Percentiles rank a stretch among this genome's conserved stretches.
Conservation (phyloP, 768 basidiomycete genomes). For the Obba rivulosa region DNA sequence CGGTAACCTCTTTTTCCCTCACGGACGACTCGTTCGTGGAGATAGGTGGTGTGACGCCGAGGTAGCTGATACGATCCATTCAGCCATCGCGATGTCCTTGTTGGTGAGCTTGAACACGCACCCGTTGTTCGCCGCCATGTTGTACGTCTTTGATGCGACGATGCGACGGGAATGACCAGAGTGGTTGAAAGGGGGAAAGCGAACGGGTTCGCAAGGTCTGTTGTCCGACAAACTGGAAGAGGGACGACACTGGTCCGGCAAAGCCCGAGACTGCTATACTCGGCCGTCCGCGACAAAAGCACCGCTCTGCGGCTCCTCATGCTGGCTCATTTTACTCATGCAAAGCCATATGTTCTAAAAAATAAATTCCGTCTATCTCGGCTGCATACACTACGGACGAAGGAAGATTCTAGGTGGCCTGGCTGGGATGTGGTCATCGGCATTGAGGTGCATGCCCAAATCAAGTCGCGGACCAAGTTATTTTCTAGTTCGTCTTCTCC, state of each 20-base stretch:
- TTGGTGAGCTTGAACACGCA: background rate
- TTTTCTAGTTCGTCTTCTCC: conserved; percentile 59
- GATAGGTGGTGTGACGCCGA: conserved; percentile 85
- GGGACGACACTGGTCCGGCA: conserved; percentile 2
- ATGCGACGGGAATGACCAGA: background rate
- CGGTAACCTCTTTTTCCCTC: conserved; percentile 78
- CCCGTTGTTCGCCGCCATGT: conserved; percentile 15
- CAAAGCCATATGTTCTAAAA: conserved; percentile 7
- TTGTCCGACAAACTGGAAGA: conserved; percentile 4
- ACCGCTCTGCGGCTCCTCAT: background rate
- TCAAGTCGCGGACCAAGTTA: conserved; percentile 82
- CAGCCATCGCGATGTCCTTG: background rate
- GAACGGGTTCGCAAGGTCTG: background rate
- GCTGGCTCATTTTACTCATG: conserved; percentile 12
- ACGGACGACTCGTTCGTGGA: conserved; percentile 68
- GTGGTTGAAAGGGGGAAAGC: background rate
- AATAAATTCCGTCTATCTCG: background rate
- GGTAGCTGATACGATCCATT: conserved; percentile 40
- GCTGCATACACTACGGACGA: conserved; percentile 5
- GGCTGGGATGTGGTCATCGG: conserved; percentile 91
- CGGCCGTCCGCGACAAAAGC: background rate
- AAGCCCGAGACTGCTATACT: conserved; percentile 5
- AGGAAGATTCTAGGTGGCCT: conserved; percentile 50
- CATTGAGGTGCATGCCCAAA: conserved; percentile 93
- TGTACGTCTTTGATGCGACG: background rate